Base-by-base conservation (phyloP, 108 stramenopile species). In the Hondaea fermentalgiana region DNA sequence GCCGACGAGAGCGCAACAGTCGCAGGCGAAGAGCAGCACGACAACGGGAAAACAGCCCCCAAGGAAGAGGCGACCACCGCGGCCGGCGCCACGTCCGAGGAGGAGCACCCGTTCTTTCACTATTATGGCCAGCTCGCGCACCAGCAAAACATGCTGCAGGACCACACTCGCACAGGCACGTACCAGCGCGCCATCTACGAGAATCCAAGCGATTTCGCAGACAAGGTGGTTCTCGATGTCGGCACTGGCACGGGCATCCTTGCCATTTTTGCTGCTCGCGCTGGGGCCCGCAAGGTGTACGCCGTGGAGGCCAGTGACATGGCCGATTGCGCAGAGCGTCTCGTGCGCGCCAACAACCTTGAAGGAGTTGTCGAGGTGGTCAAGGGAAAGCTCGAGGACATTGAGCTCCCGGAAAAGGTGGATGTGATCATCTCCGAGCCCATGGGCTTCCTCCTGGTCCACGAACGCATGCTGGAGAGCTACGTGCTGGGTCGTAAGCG, bases 341-440 rank as follows among this genome's bases (percentile, higher is more conserved):
- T 94, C 6, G 90, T 93, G 28, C 90, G 92, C 44, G 57, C 72
- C 49, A 58, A 88, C 72, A 64, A 58, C 53, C 60, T 47, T n/a
- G 19, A 60, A 17, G 60, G 45, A 17, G n/a, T 55, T 28, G 53
- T 93, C 45, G 28, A 58, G 59, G 88, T 91, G 12, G 44, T 93
- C 57, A 58, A 83, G 89, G 94, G 94, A 5, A 92, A 91, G 44
- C 72, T 95, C 51, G 95, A 95, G 87, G 94, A 95, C 44, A 91
- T 95, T 0, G 88, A 87, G 45, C 87, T 95, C 21, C 94, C 94
- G 23, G 93, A 95, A 58, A 94, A 93, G 87, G 95, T 95, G 14
- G 95, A 95, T 83, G 89, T 95, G 19, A 93, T 95, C 60, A 87
- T 95, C 88, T 93, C 93, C 10, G 95, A 95, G 91, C 94, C 95